Base-by-base conservation (phyloP, 306 rosid genomes). In the Alnus rubra region DNA sequence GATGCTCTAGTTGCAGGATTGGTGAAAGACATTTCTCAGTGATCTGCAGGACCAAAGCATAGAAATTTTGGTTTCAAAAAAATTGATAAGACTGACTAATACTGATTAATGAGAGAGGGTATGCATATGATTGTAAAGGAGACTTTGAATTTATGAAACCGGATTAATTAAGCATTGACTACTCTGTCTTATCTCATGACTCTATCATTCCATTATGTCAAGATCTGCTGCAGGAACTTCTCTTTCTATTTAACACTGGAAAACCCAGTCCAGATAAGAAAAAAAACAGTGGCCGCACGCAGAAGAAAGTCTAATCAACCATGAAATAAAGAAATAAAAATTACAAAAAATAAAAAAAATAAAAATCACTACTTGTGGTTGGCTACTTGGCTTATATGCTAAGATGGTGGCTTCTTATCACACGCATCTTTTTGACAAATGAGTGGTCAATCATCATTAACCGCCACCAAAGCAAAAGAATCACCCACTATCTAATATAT, bases 1-100 rank as follows among this genome's bases (percentile, higher is more conserved):
- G 86, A 64, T 84, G 80, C 48, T 77, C 81, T 53, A 87, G 74
- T 80, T 82, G 54, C 72, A 84, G 71, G 48, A 87, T 74, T 5
- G 81, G 69, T 2, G 79, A 49, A 65, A 87, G 88, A 81, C 88
- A 84, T 64, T 87, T 77, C 77, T 84, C 90, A 16, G 90, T 84
- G 19, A 87, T 87, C 90, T 87, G 56, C 58, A 59, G 50, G 11
- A 4, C 71, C 28, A 47, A 44, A 74, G 58, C 45, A 30, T 35
- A 71, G 48, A 31, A 73, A n/a, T 23, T 35, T 73, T 45, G 7
- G 49, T 45, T 45, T 45, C 3, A 9, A 5, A 45, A 2, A 16
- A 19, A 37, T 44, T 54, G 42, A 30, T n/a, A 7, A 53, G 30
- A 47, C 12, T 15, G 7, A 4, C 49, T 45, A 18, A 33, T 63